Base-by-base conservation (phyloP, 2,329 filamentous ascomycete species). In the Trichoderma cornu-damae region DNA sequence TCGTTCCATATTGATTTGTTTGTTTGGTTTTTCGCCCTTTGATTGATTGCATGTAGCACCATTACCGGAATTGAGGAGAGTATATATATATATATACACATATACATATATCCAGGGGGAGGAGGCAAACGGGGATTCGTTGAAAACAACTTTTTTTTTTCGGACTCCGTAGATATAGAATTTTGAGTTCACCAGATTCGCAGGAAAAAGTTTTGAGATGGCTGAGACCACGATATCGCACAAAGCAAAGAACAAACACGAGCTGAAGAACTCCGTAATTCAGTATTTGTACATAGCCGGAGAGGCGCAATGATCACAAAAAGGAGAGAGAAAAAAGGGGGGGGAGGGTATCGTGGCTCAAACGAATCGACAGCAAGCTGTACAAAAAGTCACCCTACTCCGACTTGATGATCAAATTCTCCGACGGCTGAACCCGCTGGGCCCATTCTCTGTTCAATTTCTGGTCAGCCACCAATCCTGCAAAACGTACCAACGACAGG, bases 361-460 rank as follows among this genome's bases (percentile, higher is more conserved):
- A 52, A 57, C 32, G 37, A 56, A 53, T 43, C 48, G 57, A 44
- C 32, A 42, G 38, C 34, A 55, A 59, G 55, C 51, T 44, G 24
- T 38, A 46, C 47, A 42, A 30, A n/a, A 49, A 26, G 30, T 37
- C 30, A 24, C 50, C 51, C 40, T 69, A 70, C 59, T 72, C 69
- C 43, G 72, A 74, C 69, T 85, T 87, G 52, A 75, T 66, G 64
- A 88, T 87, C 60, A 88, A 73, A 57, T 80, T 80, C 38, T 88
- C 85, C 2, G 79, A 77, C 22, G 82, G 77, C 59, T 77, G 77
- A 38, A 86, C 83, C 57, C 84, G 76, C 66, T 87, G 85, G 35
- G 85, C 85, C 84, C 85, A 88, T 73, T 85, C 83, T 22, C 83
- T 86, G 57, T 59, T n/a, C 14, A 38, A n/a, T n/a, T 28, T 37